Evolutionary conservation across 2,329 filamentous ascomycete species (phyloP), one percentile per base, ranked within the genome.

Genomic region (Talaromyces verruculosus): DNA sequence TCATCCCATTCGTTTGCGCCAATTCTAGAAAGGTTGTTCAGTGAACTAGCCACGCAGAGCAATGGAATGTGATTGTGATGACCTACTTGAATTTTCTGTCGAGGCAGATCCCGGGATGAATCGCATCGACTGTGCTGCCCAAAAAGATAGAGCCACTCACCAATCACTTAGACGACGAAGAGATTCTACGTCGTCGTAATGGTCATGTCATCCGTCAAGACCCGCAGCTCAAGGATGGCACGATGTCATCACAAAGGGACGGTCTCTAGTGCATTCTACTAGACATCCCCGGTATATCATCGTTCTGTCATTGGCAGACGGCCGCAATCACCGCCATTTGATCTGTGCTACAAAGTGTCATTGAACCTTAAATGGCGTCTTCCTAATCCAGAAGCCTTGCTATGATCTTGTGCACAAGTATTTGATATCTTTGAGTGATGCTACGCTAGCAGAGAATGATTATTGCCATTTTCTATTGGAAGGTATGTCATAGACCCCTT

Each of bases 291-390:
- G 45, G 61, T 53, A 41, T 66, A 60, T 55, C 41, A 49, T 60
- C 49, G 55, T 39, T 33, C 35, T 66, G 33, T 57, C 43, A 66
- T 66, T 66, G 65, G 65, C 65, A 63, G 65, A 58, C 39, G 22
- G 41, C 35, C 65, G 49, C 65, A 55, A 63, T 57, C 53, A 55
- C 61, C 61, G 49, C 61, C 61, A 57, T 57, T 63, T 57, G 37
- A 45, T 63, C 49, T 47, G 49, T 57, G 41, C 60, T 51, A 62
- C 28, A 49, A 17, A 39, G n/a, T 62, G 51, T 58, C 51, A 58
- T 49, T 58, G 39, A 64, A 57, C 51, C 39, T 64, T 64, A 57
- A 47, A 58, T 43, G 15, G 62, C 53, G 28, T 25, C 62, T 47
- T 49, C 28, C 37, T 37, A 57, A 49, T 45, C 41, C 39, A 45